Percentiles rank a stretch among this genome's conserved stretches.
These are phyloP conservation scores for Sporisorium scitamineum DNA, from an alignment of 1,284 basidiomycete species.

Conservation along the genomic window DNA sequence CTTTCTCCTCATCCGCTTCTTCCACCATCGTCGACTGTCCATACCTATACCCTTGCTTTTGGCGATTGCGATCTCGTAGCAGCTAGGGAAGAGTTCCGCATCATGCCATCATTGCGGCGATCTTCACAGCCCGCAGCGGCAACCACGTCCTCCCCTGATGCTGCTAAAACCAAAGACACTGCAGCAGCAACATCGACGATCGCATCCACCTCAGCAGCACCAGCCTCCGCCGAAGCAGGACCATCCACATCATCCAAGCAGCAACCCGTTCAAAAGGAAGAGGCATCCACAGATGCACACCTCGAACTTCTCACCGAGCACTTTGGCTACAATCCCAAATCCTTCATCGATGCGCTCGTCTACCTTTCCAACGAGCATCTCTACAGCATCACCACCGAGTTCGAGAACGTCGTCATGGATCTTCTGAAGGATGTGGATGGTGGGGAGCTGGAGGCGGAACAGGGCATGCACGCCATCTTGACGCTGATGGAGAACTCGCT, in stretches of 20 bases:
- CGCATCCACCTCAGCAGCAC: slow-evolving; percentile 4
- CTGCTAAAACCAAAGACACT: slow-evolving; percentile 5
- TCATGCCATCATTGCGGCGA: slow-evolving; percentile 30
- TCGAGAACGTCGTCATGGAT: slow-evolving; percentile 54
- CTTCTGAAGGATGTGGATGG: slow-evolving; percentile 39
- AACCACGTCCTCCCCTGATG: slow-evolving; percentile 9
- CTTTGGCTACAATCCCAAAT: slow-evolving; percentile 66
- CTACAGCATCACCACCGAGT: slow-evolving; percentile 57
- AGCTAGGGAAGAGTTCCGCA: neutral
- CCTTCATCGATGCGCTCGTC: slow-evolving; percentile 64
- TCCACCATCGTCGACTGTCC: neutral
- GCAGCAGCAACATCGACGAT: slow-evolving; percentile 3
- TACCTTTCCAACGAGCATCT: slow-evolving; percentile 66
- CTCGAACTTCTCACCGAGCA: slow-evolving; percentile 66
- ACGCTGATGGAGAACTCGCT: slow-evolving; percentile 67
- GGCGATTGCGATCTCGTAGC: neutral
- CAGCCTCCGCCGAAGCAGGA: slow-evolving; percentile 22
- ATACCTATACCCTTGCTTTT: neutral
- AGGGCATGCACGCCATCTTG: slow-evolving; percentile 61
- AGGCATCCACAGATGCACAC: slow-evolving; percentile 53
- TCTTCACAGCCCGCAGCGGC: slow-evolving; percentile 28
- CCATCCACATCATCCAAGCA: slow-evolving; percentile 9
- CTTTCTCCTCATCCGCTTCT: slow-evolving; percentile 14
- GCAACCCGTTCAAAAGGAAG: slow-evolving; percentile 20
- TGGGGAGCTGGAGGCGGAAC: slow-evolving; percentile 58